Percentiles rank a stretch among this genome's conserved stretches.
phyloP scores from a whole-genome alignment of 306 rosid species.

The Pueraria montana region DNA sequence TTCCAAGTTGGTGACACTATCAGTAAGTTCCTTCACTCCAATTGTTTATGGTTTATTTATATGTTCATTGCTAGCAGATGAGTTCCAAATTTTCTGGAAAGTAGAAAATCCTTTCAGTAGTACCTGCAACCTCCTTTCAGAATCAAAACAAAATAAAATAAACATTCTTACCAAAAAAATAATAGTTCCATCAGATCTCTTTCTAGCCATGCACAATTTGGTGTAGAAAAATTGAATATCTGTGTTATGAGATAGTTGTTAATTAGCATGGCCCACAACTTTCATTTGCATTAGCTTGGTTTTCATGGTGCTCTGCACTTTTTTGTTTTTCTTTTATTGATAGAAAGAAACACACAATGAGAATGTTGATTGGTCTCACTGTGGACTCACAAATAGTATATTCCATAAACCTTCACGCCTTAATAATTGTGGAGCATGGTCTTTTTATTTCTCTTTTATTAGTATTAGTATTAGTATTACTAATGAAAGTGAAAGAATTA shows the following conservation, averaged over 20 bases:
- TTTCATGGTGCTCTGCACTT: not conserved
- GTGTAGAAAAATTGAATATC: not conserved
- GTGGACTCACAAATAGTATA: too few relatives aligned
- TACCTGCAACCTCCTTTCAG: not conserved
- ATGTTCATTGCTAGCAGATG: not conserved
- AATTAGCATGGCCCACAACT: constrained; percentile 28
- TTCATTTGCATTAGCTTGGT: not conserved
- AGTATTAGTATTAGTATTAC: not conserved
- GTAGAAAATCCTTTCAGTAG: constrained; percentile 4
- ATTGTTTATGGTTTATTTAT: not conserved
- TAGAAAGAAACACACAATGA: not conserved
- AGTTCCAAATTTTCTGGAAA: not conserved
- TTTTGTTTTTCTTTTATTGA: not conserved
- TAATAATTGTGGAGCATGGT: constrained; percentile 4
- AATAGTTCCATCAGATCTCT: not conserved
- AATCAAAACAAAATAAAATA: not conserved
- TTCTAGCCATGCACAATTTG: not conserved
- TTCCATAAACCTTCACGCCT: too few relatives aligned
- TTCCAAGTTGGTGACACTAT: constrained; percentile 73
- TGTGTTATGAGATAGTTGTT: not conserved
- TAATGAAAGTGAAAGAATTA: not conserved
- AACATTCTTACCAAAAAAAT: not conserved
- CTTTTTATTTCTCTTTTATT: not conserved
- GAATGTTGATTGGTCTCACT: not conserved
- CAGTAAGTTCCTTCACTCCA: constrained; percentile 58